Conservation (phyloP, 805 yeast species). For the Brettanomyces custersianus region DNA sequence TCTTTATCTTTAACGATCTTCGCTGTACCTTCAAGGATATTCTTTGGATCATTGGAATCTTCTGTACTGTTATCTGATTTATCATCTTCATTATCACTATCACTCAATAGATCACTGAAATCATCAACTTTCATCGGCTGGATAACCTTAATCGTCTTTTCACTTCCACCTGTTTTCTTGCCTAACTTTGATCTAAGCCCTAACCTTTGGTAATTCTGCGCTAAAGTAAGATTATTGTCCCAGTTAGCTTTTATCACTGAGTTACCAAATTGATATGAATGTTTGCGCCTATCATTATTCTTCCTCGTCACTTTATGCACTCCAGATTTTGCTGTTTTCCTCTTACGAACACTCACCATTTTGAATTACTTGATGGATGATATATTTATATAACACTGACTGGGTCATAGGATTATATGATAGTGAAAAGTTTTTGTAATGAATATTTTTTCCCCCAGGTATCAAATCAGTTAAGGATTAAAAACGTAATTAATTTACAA, state of each 20-base stretch:
- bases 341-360: conserved; percentile 59
- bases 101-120: conserved; percentile 21
- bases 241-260: conserved; percentile 84
- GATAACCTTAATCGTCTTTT: conserved; percentile 39
- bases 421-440: too few species aligned
- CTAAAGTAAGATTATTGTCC: conserved; percentile 74
- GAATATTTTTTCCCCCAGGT: too few species aligned
- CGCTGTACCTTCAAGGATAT: conserved; percentile 74
- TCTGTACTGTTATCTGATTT: conserved; percentile 24
- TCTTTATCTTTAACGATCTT: conserved; percentile 61
- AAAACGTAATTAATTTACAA: too few species aligned
- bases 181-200: conserved; percentile 69
- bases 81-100: conserved; percentile 27
- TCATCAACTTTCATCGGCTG: conserved; percentile 19
- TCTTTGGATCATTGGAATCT: conserved; percentile 41
- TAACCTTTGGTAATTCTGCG: conserved; percentile 77
- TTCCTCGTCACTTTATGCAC: conserved; percentile 63
- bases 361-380: background rate
- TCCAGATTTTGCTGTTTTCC: conserved; percentile 73
- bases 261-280: conserved; percentile 57
- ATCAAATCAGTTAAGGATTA: too few species aligned
- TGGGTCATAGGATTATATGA: too few species aligned
- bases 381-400: background rate
- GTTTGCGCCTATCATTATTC: conserved; percentile 59
- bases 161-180: conserved; percentile 73